These are phyloP conservation scores for Pestalotiopsis sp. DNA, from an alignment of 2,329 filamentous ascomycete genomes.

Conservation along the genomic window DNA sequence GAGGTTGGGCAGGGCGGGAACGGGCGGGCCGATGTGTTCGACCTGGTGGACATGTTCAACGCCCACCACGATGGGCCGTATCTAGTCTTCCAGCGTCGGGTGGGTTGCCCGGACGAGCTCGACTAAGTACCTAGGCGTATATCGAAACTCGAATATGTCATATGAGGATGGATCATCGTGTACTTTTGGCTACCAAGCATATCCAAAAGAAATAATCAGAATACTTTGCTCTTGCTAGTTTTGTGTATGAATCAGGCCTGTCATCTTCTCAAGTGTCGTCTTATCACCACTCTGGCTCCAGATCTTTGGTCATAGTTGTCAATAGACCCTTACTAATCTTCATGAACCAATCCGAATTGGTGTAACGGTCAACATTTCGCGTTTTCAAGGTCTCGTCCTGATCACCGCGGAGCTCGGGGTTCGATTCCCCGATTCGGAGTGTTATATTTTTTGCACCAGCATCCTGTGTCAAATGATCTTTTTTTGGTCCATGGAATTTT, in stretches of 20 bases:
- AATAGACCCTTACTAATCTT: not conserved
- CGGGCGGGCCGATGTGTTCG: not conserved
- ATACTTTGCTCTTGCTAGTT: too few relatives aligned
- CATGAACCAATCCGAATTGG: constrained; percentile 3
- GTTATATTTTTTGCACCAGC: not conserved
- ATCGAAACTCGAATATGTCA: not conserved
- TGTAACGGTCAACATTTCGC: constrained; percentile 11
- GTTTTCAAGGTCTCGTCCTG: not conserved
- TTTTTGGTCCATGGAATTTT: not conserved
- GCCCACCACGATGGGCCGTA: not conserved
- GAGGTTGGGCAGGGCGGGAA: not conserved
- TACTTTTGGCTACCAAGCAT: too few relatives aligned
- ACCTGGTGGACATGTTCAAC: not conserved
- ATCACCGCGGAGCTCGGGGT: constrained; percentile 17
- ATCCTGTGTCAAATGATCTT: not conserved
- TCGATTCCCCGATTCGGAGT: constrained; percentile 20
- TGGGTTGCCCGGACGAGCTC: not conserved
- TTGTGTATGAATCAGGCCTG: too few relatives aligned
- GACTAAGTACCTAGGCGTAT: not conserved
- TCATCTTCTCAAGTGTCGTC: too few relatives aligned
- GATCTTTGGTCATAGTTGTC: too few relatives aligned
- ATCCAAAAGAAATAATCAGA: too few relatives aligned
- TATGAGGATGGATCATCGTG: not conserved
- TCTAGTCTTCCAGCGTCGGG: not conserved
- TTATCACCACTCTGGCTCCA: too few relatives aligned